These are phyloP conservation scores for Fusarium coffeatum DNA, from an alignment of 2,329 filamentous ascomycete genomes.

Conservation along the genomic window DNA sequence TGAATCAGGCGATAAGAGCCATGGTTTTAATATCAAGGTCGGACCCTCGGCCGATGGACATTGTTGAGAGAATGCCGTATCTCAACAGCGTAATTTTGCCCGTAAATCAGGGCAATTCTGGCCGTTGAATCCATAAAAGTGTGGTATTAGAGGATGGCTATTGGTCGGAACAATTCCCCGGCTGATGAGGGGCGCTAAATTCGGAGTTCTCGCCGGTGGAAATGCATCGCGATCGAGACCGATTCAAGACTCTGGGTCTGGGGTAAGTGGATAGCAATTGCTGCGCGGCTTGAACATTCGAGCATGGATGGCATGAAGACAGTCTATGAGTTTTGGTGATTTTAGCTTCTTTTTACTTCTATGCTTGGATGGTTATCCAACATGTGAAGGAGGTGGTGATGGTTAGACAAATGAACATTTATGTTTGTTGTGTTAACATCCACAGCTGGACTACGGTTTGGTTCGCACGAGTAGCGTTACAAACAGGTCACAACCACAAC, in stretches of 20 bases:
- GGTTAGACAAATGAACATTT: fast-evolving
- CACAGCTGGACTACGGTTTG: no score
- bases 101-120: not conserved
- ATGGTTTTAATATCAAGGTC: conserved; percentile 13
- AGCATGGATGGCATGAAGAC: not conserved
- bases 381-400: not conserved
- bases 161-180: conserved; percentile 3
- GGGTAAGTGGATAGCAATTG: not conserved
- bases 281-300: not conserved
- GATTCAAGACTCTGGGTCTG: conserved; percentile 11
- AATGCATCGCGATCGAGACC: not conserved
- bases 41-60: conserved; percentile 37
- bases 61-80: conserved; percentile 31
- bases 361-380: no score
- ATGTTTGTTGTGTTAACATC: fast-evolving
- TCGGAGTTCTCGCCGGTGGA: conserved; percentile 21
- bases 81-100: conserved; percentile 21
- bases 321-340: not conserved
- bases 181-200: not conserved
- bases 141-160: fast-evolving
- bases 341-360: fast-evolving
- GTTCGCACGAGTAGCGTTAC: fast-evolving
- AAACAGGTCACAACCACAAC: fast-evolving
- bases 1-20: not conserved
- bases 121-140: not conserved